Conservation (phyloP, 495 filamentous ascomycete genomes). For the Tuber umbilicatum region DNA sequence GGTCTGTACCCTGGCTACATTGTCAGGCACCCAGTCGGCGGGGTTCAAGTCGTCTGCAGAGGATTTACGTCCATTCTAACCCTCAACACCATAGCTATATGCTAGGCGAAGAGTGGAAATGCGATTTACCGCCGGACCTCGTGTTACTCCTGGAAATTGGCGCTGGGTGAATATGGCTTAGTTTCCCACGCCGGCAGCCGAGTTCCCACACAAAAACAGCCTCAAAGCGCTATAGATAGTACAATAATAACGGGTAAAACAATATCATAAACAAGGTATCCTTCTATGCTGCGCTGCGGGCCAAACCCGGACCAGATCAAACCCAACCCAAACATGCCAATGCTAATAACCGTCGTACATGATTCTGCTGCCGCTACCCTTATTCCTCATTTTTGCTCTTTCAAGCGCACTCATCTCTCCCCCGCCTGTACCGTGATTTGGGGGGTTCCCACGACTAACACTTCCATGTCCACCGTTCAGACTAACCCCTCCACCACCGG, state of each 20-base stretch:
- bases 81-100: not conserved
- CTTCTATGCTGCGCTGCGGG: not conserved
- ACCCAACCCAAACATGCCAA: not conserved
- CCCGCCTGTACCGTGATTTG: not conserved
- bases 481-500: constrained; percentile 11
- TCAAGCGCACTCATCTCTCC: constrained; percentile 20
- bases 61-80: not conserved
- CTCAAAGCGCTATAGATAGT: not conserved
- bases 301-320: not conserved
- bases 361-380: constrained; percentile 9
- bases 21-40: not conserved
- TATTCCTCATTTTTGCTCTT: constrained; percentile 29
- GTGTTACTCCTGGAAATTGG: not conserved
- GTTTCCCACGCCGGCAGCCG: not conserved
- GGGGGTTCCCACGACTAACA: not conserved
- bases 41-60: not conserved
- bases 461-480: constrained; percentile 6
- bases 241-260: not conserved
- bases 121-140: not conserved
- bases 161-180: not conserved
- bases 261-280: not conserved
- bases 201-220: not conserved
- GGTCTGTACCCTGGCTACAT: too few species aligned
- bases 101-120: not conserved
- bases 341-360: constrained; percentile 3